Evolutionary conservation across 176 grass and related monocot species (phyloP).

Genomic region (Oryza nivara): DNA sequence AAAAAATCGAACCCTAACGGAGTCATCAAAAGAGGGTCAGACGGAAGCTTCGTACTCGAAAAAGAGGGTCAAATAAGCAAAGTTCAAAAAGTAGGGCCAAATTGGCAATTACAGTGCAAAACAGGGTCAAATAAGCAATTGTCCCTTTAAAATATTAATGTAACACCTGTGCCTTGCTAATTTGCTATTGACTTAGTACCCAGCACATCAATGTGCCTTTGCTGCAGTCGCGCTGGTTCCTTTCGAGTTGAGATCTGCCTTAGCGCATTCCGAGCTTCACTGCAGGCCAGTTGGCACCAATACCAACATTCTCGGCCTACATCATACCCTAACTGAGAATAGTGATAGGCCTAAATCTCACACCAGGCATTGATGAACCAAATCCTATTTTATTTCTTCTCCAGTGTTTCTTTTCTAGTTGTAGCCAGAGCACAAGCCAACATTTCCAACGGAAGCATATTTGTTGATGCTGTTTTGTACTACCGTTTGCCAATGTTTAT

Average conservation of each 20-base stretch:
- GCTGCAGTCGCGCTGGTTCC: neutral
- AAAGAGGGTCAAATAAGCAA: no score
- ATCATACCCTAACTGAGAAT: neutral
- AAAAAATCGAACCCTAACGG: no score
- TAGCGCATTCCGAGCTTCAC: neutral
- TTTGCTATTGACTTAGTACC: slow-evolving; percentile 1
- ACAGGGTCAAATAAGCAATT: no score
- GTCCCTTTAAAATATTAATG: neutral
- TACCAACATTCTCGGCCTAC: neutral
- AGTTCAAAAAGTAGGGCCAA: no score
- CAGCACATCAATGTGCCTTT: neutral
- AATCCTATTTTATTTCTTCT: neutral
- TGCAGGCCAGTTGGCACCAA: neutral
- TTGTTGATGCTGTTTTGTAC: neutral
- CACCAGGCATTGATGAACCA: neutral
- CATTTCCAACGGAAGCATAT: neutral
- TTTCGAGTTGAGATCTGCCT: neutral
- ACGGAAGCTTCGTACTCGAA: no score
- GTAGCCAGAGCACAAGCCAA: neutral
- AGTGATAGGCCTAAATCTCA: neutral
- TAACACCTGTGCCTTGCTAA: neutral
- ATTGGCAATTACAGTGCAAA: no score
- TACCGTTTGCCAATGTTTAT: neutral
- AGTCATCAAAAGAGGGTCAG: no score
- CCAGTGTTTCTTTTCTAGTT: neutral